Percentiles rank a stretch among this genome's conserved stretches.
phyloP scores from a whole-genome alignment of 306 rosid species.

The Quercus bicolor region DNA sequence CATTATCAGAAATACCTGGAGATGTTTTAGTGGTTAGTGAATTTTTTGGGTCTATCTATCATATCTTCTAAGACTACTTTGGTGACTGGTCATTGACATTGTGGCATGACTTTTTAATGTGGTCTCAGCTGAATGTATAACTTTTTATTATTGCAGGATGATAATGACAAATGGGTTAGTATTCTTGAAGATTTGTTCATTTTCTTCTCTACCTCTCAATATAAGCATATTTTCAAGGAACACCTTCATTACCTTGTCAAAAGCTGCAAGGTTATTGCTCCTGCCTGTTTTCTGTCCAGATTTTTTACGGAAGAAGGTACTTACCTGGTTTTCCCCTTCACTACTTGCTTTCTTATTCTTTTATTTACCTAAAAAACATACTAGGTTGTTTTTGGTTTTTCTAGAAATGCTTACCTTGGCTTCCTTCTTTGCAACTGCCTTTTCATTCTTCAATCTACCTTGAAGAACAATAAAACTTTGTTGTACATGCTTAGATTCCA shows the following conservation, averaged over 20 bases:
- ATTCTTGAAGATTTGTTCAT: slow-evolving; percentile 59
- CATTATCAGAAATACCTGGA: slow-evolving; percentile 44
- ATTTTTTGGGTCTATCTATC: slow-evolving; percentile 10
- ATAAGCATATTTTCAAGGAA: slow-evolving; percentile 55
- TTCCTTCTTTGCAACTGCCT: background rate
- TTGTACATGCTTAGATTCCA: background rate
- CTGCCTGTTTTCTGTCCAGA: slow-evolving; percentile 52
- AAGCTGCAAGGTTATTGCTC: slow-evolving; percentile 51
- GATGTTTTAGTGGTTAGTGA: slow-evolving; percentile 54
- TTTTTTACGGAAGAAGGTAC: slow-evolving; percentile 83
- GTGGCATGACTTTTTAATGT: slow-evolving; percentile 6
- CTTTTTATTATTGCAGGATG: slow-evolving; percentile 52
- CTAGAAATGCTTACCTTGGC: background rate
- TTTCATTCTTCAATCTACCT: background rate
- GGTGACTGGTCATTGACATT: background rate
- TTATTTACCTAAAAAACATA: slow-evolving; percentile 4
- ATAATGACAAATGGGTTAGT: slow-evolving; percentile 53
- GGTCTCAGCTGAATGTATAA: slow-evolving; percentile 4
- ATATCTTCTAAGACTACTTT: slow-evolving; percentile 11
- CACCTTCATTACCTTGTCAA: slow-evolving; percentile 63
- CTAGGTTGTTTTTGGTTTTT: background rate
- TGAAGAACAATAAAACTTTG: background rate
- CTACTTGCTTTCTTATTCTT: slow-evolving; percentile 4
- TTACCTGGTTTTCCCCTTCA: slow-evolving; percentile 16
- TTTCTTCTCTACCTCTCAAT: slow-evolving; percentile 61